A percentile compares a stretch with the other conserved stretches of the same genome.
phyloP scores from a whole-genome alignment of 2,329 filamentous ascomycete genomes.

The Exophiala sideris region DNA sequence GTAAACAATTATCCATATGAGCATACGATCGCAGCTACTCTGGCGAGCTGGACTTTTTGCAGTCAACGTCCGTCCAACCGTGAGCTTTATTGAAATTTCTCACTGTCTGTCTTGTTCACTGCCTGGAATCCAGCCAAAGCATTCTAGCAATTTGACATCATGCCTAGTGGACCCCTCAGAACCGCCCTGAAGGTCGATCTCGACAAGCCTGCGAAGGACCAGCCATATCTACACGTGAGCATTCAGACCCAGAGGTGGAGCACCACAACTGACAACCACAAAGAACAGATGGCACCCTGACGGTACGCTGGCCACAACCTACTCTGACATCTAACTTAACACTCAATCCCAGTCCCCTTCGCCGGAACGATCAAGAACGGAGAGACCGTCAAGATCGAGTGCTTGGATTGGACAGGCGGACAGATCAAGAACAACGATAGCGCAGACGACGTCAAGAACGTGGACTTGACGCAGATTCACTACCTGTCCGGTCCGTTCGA shows the following conservation, averaged over 20 bases:
- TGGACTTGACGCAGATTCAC: constrained; percentile 80
- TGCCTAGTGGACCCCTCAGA: constrained; percentile 45
- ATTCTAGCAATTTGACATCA: background rate
- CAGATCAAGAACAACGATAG: constrained; percentile 87
- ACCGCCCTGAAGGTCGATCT: constrained; percentile 71
- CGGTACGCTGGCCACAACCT: constrained; percentile 52
- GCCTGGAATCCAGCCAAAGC: background rate
- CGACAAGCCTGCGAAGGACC: constrained; percentile 67
- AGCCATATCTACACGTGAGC: constrained; percentile 67
- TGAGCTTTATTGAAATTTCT: background rate
- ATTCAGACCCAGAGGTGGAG: constrained; percentile 2
- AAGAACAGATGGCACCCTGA: constrained; percentile 94
- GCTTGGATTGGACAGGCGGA: constrained; percentile 73
- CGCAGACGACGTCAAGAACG: constrained; percentile 81
- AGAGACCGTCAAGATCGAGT: constrained; percentile 91
- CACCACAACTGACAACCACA: background rate
- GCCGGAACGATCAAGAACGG: constrained; percentile 71
- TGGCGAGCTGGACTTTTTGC: background rate
- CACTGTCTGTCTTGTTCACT: too few species aligned
- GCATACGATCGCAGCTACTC: background rate
- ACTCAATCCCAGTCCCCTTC: constrained; percentile 61
- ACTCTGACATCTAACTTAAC: background rate
- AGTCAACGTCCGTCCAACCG: too few species aligned
- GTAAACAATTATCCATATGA: constrained; percentile 17
- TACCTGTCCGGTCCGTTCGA: constrained; percentile 90